Conservation (phyloP, 805 yeast genomes). For the Allodekkera sacchari region DNA sequence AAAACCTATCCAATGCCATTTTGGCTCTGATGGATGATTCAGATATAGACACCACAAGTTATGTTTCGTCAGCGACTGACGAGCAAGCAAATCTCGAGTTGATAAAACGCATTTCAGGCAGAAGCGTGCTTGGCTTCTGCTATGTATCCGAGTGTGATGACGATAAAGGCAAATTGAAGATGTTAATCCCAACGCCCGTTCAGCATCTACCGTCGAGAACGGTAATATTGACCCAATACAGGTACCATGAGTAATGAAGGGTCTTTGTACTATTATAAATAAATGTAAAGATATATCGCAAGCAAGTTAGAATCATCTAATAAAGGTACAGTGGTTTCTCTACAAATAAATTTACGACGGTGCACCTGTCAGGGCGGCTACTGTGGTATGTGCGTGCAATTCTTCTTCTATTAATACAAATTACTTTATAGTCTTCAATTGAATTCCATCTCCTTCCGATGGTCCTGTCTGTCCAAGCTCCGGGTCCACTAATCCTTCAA, state of each 20-base stretch:
- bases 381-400: no score
- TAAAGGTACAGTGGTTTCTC: no score
- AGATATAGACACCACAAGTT: slow-evolving; percentile 17
- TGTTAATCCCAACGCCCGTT: slow-evolving; percentile 85
- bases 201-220: slow-evolving; percentile 63
- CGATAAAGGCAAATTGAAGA: slow-evolving; percentile 52
- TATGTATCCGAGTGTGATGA: slow-evolving; percentile 60
- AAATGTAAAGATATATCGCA: no score
- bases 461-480: slow-evolving; percentile 32
- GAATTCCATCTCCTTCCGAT: slow-evolving; percentile 6
- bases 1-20: slow-evolving; percentile 65
- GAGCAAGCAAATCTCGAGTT: slow-evolving; percentile 22
- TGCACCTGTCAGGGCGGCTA: no score
- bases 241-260: slow-evolving; percentile 70
- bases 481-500: slow-evolving; percentile 69
- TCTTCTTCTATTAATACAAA: no score
- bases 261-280: no score
- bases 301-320: no score
- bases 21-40: slow-evolving; percentile 29
- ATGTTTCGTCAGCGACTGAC: slow-evolving; percentile 6
- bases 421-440: slow-evolving; percentile 3
- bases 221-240: slow-evolving; percentile 64
- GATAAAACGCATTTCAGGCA: slow-evolving; percentile 10
- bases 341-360: no score
- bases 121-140: slow-evolving; percentile 63